Evolutionary conservation across 2,329 filamentous ascomycete genomes (phyloP).

Genomic region (Metarhizium rileyi): DNA sequence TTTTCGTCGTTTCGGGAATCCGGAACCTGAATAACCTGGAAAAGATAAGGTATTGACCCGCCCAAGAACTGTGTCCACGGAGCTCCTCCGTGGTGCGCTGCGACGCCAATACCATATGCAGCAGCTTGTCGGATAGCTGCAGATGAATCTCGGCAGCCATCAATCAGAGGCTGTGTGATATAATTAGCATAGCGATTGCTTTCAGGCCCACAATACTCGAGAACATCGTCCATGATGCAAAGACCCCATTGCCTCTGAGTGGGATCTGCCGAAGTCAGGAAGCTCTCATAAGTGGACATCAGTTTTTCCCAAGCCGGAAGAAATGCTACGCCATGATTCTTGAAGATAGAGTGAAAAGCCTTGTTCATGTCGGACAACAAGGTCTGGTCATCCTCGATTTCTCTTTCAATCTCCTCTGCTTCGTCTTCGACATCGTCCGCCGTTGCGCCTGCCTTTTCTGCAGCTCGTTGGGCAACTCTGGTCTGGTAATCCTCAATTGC

Average conservation of each 20-base stretch:
- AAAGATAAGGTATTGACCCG: conserved; percentile 68
- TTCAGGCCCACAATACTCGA: conserved; percentile 89
- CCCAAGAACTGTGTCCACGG: conserved; percentile 83
- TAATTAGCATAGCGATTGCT: conserved; percentile 79
- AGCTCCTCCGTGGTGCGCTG: conserved; percentile 81
- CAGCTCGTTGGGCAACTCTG: conserved; percentile 71
- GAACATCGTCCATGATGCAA: conserved; percentile 95
- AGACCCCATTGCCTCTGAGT: conserved; percentile 98
- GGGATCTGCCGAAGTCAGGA: conserved; percentile 70
- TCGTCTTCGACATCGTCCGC: conserved; percentile 86
- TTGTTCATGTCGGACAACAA: conserved; percentile 99
- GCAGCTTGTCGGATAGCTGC: conserved; percentile 93
- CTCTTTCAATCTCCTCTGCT: conserved; percentile 75
- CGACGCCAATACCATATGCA: conserved; percentile 90
- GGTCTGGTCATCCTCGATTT: conserved; percentile 95
- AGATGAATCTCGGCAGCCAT: conserved; percentile 75
- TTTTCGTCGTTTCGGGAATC: conserved; percentile 86
- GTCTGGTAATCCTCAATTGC: conserved; percentile 89
- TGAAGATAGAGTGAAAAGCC: conserved; percentile 97
- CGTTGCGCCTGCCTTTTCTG: conserved; percentile 64
- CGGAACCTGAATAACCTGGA: conserved; percentile 71
- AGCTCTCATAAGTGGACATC: conserved; percentile 74
- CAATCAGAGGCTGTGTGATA: conserved; percentile 78
- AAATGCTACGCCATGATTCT: conserved; percentile 82
- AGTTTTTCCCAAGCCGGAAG: conserved; percentile 81